phyloP scores from a whole-genome alignment of 768 basidiomycete species.

The Boletus bicolor region DNA sequence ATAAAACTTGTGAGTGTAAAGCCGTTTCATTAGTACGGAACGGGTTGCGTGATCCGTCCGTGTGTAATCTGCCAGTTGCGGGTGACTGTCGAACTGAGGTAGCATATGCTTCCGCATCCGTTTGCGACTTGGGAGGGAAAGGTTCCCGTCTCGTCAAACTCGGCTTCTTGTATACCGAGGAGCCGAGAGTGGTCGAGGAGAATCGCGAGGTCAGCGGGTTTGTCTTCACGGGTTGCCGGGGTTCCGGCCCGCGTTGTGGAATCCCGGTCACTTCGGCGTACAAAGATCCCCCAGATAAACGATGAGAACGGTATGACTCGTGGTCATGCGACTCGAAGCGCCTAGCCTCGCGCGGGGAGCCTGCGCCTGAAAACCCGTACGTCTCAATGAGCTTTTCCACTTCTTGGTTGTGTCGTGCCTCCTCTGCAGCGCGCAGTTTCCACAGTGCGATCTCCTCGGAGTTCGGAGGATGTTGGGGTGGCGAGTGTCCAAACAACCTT shows the following conservation, averaged over 20 bases:
- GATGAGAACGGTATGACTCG: slow-evolving; percentile 28
- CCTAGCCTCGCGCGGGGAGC: slow-evolving; percentile 34
- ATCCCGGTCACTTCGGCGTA: slow-evolving; percentile 70
- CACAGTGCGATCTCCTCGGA: slow-evolving; percentile 49
- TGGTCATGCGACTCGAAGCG: slow-evolving; percentile 22
- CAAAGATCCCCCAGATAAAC: slow-evolving; percentile 50
- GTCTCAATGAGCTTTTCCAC: slow-evolving; percentile 50
- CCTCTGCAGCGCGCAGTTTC: slow-evolving; percentile 49
- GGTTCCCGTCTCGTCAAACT: slow-evolving; percentile 29
- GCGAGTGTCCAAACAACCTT: slow-evolving; percentile 51
- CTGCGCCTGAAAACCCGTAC: slow-evolving; percentile 44
- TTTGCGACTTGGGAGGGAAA: slow-evolving; percentile 31
- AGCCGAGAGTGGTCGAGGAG: slow-evolving; percentile 45
- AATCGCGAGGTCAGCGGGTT: slow-evolving; percentile 45
- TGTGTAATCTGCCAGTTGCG: slow-evolving; percentile 36
- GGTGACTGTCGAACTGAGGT: slow-evolving; percentile 41
- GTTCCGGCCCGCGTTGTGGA: slow-evolving; percentile 59
- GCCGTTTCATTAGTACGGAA: slow-evolving; percentile 41
- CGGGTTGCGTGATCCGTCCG: slow-evolving; percentile 52
- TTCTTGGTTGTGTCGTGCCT: slow-evolving; percentile 45
- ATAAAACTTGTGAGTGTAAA: slow-evolving; percentile 10
- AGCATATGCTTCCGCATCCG: slow-evolving; percentile 63
- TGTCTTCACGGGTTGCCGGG: slow-evolving; percentile 66
- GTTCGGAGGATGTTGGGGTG: slow-evolving; percentile 26
- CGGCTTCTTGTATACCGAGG: slow-evolving; percentile 32